Evolutionary conservation across 768 basidiomycete species (phyloP).

Genomic region (Daedaleopsis nitida): DNA sequence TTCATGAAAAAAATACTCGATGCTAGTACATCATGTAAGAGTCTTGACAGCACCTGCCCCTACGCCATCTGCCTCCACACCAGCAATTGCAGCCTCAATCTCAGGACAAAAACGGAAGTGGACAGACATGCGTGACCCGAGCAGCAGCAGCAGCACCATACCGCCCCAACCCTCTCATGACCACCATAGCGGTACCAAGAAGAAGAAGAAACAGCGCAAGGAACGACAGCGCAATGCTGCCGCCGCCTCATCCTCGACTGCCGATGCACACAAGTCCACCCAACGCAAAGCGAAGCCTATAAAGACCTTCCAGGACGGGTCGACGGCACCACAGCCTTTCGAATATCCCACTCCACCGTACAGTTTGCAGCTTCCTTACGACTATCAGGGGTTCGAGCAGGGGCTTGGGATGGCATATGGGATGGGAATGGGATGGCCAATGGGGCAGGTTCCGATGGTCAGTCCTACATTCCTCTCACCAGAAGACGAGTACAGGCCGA

Average conservation of each 20-base stretch:
- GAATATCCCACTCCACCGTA: not conserved
- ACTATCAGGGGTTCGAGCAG: not conserved
- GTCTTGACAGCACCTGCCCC: not conserved
- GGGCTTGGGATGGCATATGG: not conserved
- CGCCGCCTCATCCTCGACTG: not conserved
- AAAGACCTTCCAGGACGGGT: too few relatives aligned
- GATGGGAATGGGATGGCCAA: not conserved
- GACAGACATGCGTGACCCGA: slow-evolving; percentile 1
- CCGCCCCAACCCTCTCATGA: not conserved
- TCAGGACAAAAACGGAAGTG: slow-evolving; percentile 21
- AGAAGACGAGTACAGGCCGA: not conserved
- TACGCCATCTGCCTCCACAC: not conserved
- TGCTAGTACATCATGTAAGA: not conserved
- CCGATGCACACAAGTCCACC: not conserved
- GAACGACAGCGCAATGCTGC: slow-evolving; percentile 4
- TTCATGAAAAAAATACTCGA: not conserved
- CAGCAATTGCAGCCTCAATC: not conserved
- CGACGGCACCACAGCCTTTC: too few relatives aligned
- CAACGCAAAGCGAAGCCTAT: not conserved
- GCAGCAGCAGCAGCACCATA: not conserved
- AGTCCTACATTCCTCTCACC: not conserved
- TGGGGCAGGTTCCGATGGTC: not conserved
- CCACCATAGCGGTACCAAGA: slow-evolving; percentile 4
- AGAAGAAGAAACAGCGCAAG: slow-evolving; percentile 22
- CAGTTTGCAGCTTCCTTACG: not conserved